A percentile compares a stretch with the other conserved stretches of the same genome.
phyloP scores from a whole-genome alignment of 2,329 filamentous ascomycete species.

The Hymenoscyphus scutula region DNA sequence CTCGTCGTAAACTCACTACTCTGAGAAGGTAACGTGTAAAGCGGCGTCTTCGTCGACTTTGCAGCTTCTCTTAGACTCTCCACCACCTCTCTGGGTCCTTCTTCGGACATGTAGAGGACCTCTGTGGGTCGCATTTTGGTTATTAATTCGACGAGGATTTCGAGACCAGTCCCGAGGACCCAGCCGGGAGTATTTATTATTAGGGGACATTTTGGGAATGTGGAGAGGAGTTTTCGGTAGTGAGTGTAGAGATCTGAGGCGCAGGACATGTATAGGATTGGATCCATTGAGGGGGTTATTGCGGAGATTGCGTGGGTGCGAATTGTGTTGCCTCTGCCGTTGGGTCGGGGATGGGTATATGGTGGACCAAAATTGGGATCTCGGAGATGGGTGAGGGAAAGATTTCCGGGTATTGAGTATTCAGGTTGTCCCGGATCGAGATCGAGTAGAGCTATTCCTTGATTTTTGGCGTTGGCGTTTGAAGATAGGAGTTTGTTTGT shows the following conservation, averaged over 20 bases:
- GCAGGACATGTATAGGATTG: slow-evolving; percentile 64
- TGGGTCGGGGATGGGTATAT: slow-evolving; percentile 57
- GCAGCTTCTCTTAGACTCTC: slow-evolving; percentile 48
- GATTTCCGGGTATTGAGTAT: slow-evolving; percentile 65
- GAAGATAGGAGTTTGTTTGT: slow-evolving; percentile 58
- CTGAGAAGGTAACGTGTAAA: slow-evolving; percentile 59
- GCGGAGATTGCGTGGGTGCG: slow-evolving; percentile 66
- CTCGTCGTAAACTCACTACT: slow-evolving; percentile 53
- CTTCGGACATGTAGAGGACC: slow-evolving; percentile 66
- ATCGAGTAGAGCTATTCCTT: slow-evolving; percentile 58
- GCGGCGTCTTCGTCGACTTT: slow-evolving; percentile 36
- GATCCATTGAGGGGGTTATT: slow-evolving; percentile 62
- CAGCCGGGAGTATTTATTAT: slow-evolving; percentile 75
- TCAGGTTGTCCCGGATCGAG: slow-evolving; percentile 77
- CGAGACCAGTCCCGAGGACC: slow-evolving; percentile 68
- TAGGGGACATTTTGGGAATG: slow-evolving; percentile 50
- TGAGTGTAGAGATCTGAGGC: slow-evolving; percentile 59
- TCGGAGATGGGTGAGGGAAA: slow-evolving; percentile 63
- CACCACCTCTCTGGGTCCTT: slow-evolving; percentile 58
- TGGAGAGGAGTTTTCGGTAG: slow-evolving; percentile 47
- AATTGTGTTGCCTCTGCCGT: slow-evolving; percentile 42
- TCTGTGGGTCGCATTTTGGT: slow-evolving; percentile 53
- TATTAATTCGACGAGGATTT: slow-evolving; percentile 60
- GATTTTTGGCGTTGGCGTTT: slow-evolving; percentile 25
- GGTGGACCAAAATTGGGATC: slow-evolving; percentile 63